Evolutionary conservation across 257 asterid genomes (phyloP), one percentile per base, ranked within the genome.

Genomic region (Penstemon newberryi): DNA sequence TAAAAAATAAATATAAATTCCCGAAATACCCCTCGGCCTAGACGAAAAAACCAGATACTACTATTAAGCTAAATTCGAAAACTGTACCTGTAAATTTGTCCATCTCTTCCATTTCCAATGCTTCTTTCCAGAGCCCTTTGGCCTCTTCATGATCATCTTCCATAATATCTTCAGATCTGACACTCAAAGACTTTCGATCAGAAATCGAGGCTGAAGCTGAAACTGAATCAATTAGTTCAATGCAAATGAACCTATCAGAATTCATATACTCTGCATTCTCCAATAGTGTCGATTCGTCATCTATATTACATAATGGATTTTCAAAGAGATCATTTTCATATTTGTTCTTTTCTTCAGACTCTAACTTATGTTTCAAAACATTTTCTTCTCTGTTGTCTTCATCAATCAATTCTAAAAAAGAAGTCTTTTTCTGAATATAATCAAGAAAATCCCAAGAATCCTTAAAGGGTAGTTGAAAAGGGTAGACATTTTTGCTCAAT

Each of bases 381-480:
- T 42, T 4, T 12, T 72, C 73, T 49, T 61, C 56, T 53, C 78
- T 40, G 52, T 63, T 12, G 43, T 47, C 68, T 25, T 51, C 68
- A 5, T 63, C 62, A 11, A 49, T 59, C 63, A 75, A 46, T 55
- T 77, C 82, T 38, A 58, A 63, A 61, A 73, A 39, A 64, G 70
- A 78, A 37, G 12, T 67, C 4, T 60, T 59, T 9, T 70, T 73
- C 40, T 74, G 69, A 3, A 80, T 41, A 69, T 65, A 71, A 71
- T 69, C 85, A 73, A 79, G 73, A 57, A 65, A 78, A 68, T 82
- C 85, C 85, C 85, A 80, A 57, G 81, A 80, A 60, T 83, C 76
- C 18, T 71, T 77, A 52, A 80, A 77, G 70, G 79, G 51, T 63
- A 85, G n/a, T 54, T 77, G 46, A 18, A 53, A 13, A 40, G 65